Percentiles rank a stretch among this genome's conserved stretches.
Conservation (phyloP, 176 grass and related monocot species). For the Poa pratensis region DNA sequence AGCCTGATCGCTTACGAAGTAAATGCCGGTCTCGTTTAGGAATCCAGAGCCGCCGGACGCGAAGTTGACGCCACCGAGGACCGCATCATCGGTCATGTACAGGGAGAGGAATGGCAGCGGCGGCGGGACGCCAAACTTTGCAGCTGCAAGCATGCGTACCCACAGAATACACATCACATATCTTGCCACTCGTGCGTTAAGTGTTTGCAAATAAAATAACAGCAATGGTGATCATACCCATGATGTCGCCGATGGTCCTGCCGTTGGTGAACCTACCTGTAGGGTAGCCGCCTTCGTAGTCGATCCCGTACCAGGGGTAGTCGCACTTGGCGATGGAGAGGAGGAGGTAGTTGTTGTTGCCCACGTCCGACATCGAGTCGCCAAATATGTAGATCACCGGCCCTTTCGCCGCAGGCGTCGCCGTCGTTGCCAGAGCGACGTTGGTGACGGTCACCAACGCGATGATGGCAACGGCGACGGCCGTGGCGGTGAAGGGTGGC, state of each 20-base stretch:
- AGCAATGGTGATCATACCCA: constrained; percentile 24
- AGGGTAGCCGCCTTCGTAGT: constrained; percentile 60
- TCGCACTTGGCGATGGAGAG: constrained; percentile 82
- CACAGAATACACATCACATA: neutral
- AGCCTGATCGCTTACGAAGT: constrained; percentile 64
- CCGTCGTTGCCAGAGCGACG: neutral
- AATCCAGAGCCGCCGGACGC: constrained; percentile 89
- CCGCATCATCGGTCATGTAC: constrained; percentile 71
- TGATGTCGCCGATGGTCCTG: constrained; percentile 91
- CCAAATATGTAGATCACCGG: constrained; percentile 83
- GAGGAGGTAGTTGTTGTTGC: constrained; percentile 92
- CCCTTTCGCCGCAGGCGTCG: neutral
- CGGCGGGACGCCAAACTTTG: constrained; percentile 70
- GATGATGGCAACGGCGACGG: constrained; percentile 32
- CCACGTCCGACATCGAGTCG: constrained; percentile 94
- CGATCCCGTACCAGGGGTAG: constrained; percentile 94
- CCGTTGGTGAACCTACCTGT: constrained; percentile 95
- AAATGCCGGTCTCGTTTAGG: constrained; percentile 94
- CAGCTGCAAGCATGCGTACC: constrained; percentile 49
- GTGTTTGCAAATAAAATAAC: neutral
- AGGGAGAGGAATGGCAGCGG: constrained; percentile 78
- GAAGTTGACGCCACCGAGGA: constrained; percentile 80
- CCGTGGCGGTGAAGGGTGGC: constrained; percentile 5
- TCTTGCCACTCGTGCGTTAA: neutral
- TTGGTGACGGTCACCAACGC: neutral